These are phyloP conservation scores for Colletotrichum tamarilloi DNA, from an alignment of 2,329 filamentous ascomycete genomes.

Conservation along the genomic window DNA sequence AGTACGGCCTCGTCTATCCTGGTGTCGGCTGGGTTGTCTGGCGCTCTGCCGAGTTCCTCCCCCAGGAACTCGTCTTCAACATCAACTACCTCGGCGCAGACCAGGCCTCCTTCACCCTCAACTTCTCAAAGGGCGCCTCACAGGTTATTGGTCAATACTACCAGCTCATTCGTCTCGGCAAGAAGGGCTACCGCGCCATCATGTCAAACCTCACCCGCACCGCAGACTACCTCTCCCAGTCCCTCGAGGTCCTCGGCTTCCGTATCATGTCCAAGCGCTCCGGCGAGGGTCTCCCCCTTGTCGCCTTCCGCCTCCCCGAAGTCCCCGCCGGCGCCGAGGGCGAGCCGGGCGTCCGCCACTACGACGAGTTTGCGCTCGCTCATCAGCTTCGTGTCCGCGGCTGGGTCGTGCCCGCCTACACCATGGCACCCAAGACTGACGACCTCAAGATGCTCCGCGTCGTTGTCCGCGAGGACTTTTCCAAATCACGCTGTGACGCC, in stretches of 20 bases:
- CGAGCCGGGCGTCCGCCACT: slow-evolving; percentile 53
- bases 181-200: slow-evolving; percentile 90
- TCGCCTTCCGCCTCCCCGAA: slow-evolving; percentile 76
- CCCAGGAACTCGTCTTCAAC: slow-evolving; percentile 95
- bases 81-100: slow-evolving; percentile 98
- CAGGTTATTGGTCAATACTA: slow-evolving; percentile 98
- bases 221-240: slow-evolving; percentile 84
- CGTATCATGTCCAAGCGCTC: slow-evolving; percentile 85
- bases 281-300: slow-evolving; percentile 85
- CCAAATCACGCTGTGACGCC: slow-evolving; percentile 81
- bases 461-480: slow-evolving; percentile 94
- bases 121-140: slow-evolving; percentile 95
- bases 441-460: slow-evolving; percentile 91
- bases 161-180: slow-evolving; percentile 93
- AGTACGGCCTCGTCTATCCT: slow-evolving; percentile 79
- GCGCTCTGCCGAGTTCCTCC: slow-evolving; percentile 84
- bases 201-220: slow-evolving; percentile 94
- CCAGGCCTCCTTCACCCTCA: slow-evolving; percentile 94
- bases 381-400: slow-evolving; percentile 87
- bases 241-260: slow-evolving; percentile 82
- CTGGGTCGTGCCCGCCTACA: slow-evolving; percentile 97
- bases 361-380: slow-evolving; percentile 82
- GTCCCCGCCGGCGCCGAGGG: slow-evolving; percentile 54
- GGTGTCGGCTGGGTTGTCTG: slow-evolving; percentile 96
- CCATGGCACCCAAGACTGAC: slow-evolving; percentile 90